A percentile compares a stretch with the other conserved stretches of the same genome.
Conservation (phyloP, 2,329 filamentous ascomycete genomes). For the Arthrobotrys pseudoclavata region DNA sequence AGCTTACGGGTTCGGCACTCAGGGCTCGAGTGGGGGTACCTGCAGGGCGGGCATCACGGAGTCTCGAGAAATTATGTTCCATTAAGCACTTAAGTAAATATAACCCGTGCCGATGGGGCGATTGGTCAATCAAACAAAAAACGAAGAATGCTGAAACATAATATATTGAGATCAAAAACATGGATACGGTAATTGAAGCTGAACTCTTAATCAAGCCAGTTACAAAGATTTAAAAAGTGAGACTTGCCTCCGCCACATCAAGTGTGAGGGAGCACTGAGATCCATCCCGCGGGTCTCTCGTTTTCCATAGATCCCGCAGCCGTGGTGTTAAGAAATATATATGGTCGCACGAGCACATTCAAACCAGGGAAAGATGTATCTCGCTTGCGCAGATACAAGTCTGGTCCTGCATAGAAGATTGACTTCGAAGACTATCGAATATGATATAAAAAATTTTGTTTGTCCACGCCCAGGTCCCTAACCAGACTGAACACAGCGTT, state of each 20-base stretch:
- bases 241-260: not conserved
- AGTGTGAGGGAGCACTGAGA: not conserved
- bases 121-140: no score
- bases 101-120: no score
- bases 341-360: not conserved
- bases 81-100: no score
- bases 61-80: no score
- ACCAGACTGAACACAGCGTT: not conserved
- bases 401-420: not conserved
- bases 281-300: not conserved
- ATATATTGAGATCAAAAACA: no score
- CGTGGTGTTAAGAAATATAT: not conserved
- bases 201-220: no score
- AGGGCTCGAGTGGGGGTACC: no score
- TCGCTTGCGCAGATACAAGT: not conserved
- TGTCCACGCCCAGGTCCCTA: constrained; percentile 2
- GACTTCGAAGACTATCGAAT: not conserved
- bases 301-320: no score
- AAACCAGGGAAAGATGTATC: constrained; percentile 2
- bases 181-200: no score
- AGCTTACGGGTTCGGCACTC: no score
- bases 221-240: not conserved
- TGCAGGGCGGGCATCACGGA: no score
- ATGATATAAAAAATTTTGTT: not conserved
- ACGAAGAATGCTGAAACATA: no score